Evolutionary conservation across 371 early-diverging fungal genomes (phyloP), one percentile per base, ranked within the genome.

Genomic region (Mortierella sp.): DNA sequence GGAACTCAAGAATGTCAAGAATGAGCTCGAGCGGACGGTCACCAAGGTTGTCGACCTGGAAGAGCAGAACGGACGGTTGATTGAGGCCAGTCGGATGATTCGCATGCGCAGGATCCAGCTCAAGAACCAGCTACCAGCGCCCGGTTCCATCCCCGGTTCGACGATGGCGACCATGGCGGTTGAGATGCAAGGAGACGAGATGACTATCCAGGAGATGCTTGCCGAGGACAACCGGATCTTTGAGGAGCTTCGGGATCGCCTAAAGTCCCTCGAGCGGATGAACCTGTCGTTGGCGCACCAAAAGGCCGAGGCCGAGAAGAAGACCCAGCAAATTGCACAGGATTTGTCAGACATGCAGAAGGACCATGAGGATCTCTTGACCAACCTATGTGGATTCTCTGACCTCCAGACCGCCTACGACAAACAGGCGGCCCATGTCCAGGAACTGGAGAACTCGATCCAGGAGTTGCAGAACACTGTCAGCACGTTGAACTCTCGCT

Each of bases 101-200:
- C 77, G 73, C n/a, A 52, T 70, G 80, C 79, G 78, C 16, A 74
- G 73, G 43, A 86, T 81, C 61, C 71, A 53, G 66, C 85, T 82
- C 77, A 81, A 73, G 64, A 76, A 73, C 37, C 78, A 82, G 24
- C 29, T 82, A 39, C 82, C 82, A n/a, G 78, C 82, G 11, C 82
- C 82, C 61, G 82, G 82, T 24, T 82, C 82, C 3, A 82, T 82
- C 41, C 82, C 82, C 19, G 82, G 82, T 4, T 77, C 82, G 9
- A 82, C 82, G 31, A 82, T 90, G 70, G 79, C 86, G 14, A 50
- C 66, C 13, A 86, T 87, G 53, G 81, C 89, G 19, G 66, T 78
- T 24, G 86, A 86, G 44, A 73, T 90, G 61, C 79, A 85, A 58
- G 81, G 70, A 9, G 88, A 88, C 47, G 89, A 89, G 63, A 73